phyloP scores from a whole-genome alignment of 129 eudicot genomes.

The Centella asiatica region DNA sequence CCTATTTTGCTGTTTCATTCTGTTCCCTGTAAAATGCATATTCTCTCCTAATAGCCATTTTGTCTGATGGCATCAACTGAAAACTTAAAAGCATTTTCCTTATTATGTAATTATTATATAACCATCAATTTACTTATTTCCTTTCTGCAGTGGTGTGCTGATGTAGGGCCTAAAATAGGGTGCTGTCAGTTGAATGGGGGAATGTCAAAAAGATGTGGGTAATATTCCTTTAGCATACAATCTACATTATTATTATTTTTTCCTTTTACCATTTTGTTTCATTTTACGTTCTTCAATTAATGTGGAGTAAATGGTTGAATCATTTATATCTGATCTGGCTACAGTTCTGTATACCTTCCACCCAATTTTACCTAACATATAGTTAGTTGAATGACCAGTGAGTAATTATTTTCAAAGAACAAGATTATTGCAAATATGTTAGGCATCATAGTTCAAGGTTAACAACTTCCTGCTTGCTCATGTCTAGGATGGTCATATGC shows the following conservation, averaged over 20 bases:
- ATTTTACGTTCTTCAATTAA: too few relatives aligned
- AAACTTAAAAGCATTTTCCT: not conserved
- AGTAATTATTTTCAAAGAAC: too few relatives aligned
- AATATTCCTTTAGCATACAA: not conserved
- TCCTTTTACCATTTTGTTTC: too few relatives aligned
- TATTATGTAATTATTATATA: not conserved
- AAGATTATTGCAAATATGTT: too few relatives aligned
- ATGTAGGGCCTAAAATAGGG: not conserved
- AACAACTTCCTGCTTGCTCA: too few relatives aligned
- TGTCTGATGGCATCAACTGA: not conserved
- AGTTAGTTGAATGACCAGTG: too few relatives aligned
- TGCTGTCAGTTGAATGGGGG: not conserved
- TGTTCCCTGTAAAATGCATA: not conserved
- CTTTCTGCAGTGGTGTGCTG: slow-evolving; percentile 1
- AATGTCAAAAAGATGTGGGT: slow-evolving; percentile 13
- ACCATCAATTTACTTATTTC: not conserved
- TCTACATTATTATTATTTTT: not conserved
- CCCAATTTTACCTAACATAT: too few relatives aligned
- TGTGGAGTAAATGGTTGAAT: too few relatives aligned
- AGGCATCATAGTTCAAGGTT: too few relatives aligned
- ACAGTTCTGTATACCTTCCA: too few relatives aligned
- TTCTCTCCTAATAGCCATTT: not conserved
- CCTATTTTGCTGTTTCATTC: not conserved
- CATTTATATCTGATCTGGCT: too few relatives aligned
- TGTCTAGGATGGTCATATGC: too few relatives aligned